Base-by-base conservation (phyloP, 768 basidiomycete species). In the Phaeotremella skinneri region DNA sequence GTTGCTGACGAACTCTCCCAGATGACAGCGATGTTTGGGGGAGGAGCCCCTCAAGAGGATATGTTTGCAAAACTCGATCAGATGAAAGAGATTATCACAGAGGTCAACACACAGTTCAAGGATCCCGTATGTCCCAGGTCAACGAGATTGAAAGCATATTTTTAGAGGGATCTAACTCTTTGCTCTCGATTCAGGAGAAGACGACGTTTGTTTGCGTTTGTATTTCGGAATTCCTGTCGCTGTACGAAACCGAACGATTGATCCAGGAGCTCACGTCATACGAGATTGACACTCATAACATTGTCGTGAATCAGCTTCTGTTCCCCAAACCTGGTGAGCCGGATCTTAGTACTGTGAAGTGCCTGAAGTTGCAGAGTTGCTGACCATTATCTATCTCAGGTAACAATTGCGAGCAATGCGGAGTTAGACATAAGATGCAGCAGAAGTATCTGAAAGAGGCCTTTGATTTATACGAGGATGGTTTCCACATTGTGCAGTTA, bases 31-130 rank as follows among this genome's bases (percentile, higher is more conserved):
- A 90, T 99, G 85, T 92, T 97, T 88, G 93, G 93, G 11, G 92
- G 90, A 7, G 89, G 85, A 4, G 88, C 87, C 13, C 85, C 89
- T 9, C 92, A 96, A 69, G 91, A 97, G 75, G 96, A 99, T 78
- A 96, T 98, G 91, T 97, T 99, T 69, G 90, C 90, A 21, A 97
- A 97, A 78, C 84, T 99, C 2, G 96, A 99, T 60, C 87, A 87
- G 32, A 99, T 99, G 96, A 85, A 92, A 25, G 89, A 86, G 31
- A 87, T 97, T 60, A 98, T 99, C 69, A 96, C 90, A 14, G 96
- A 99, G 76, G 96, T 99, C 55, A 98, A 98, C 82, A 88, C 89
- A 1, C 96, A 99, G 71, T 99, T 99, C 84, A 98, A 97, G 78
- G 93, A 99, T 78, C 91, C 96, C 0, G 91, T 92, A 67, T 56